Evolutionary conservation across 495 filamentous ascomycete species (phyloP).

Genomic region (Talaromyces proteolyticus): DNA sequence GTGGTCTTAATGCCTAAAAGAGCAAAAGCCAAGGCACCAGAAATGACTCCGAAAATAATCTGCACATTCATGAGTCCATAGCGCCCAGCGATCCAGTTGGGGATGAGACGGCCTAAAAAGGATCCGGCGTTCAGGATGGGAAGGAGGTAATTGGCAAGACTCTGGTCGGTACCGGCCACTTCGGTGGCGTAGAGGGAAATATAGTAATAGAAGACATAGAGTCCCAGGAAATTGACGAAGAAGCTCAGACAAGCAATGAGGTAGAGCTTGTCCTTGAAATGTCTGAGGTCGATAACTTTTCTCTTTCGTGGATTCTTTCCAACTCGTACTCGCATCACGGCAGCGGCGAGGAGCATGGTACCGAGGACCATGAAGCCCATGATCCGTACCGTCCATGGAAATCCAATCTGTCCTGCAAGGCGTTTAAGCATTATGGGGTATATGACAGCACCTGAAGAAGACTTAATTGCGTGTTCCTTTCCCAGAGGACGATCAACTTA

Average conservation of each 20-base stretch:
- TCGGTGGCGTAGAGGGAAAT: constrained; percentile 20
- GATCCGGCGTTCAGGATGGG: constrained; percentile 24
- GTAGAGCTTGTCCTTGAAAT: constrained; percentile 49
- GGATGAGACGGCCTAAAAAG: constrained; percentile 33
- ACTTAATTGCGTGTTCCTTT: constrained; percentile 13
- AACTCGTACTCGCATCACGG: constrained; percentile 55
- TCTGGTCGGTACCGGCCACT: constrained; percentile 14
- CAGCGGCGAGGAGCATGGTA: constrained; percentile 47
- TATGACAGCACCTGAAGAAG: constrained; percentile 40
- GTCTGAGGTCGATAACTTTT: constrained; percentile 21
- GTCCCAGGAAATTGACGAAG: constrained; percentile 19
- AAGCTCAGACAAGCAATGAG: constrained; percentile 35
- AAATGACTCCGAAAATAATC: constrained; percentile 36
- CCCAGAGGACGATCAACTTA: constrained; percentile 31
- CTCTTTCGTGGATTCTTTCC: constrained; percentile 27
- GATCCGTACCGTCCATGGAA: constrained; percentile 25
- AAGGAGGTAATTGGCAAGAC: constrained; percentile 18
- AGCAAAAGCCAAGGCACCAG: constrained; percentile 38
- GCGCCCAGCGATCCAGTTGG: constrained; percentile 6
- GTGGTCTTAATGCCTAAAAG: constrained; percentile 37
- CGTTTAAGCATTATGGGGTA: constrained; percentile 36
- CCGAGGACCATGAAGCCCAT: constrained; percentile 21
- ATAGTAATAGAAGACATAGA: constrained; percentile 17
- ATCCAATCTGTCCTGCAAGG: constrained; percentile 21
- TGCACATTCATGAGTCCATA: constrained; percentile 3